A percentile compares a stretch with the other conserved stretches of the same genome.
phyloP scores from a whole-genome alignment of 345 rosid genomes.

The Aurinia saxatilis region DNA sequence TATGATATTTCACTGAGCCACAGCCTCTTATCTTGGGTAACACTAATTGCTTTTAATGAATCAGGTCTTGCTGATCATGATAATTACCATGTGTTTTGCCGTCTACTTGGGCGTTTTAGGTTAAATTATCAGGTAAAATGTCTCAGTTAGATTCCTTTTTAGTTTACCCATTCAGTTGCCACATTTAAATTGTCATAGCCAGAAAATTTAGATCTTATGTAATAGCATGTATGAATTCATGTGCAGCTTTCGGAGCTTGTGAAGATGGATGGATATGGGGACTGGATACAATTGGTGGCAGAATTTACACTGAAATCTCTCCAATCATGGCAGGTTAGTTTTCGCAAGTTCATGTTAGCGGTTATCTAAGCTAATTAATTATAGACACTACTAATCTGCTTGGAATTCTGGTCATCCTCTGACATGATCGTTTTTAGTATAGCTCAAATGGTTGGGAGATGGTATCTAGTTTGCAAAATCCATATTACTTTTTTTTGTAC shows the following conservation, averaged over 20 bases:
- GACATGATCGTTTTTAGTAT: neutral
- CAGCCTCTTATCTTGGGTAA: conserved; percentile 7
- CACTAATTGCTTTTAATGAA: conserved; percentile 11
- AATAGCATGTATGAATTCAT: conserved; percentile 22
- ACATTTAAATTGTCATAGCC: neutral
- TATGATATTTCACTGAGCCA: conserved; percentile 5
- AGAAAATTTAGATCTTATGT: conserved; percentile 3
- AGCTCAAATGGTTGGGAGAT: conserved; percentile 11
- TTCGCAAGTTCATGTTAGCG: neutral
- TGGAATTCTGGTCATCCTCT: neutral
- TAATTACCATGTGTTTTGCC: conserved; percentile 97
- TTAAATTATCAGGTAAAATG: conserved; percentile 84
- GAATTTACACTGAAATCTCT: conserved; percentile 91
- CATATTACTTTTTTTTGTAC: conserved; percentile 19
- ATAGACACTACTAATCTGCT: conserved; percentile 1
- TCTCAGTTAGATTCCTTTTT: neutral
- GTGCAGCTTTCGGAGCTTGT: conserved; percentile 96
- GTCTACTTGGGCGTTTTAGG: conserved; percentile 96
- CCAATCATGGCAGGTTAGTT: conserved; percentile 93
- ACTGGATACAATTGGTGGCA: conserved; percentile 96
- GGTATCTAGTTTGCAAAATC: neutral
- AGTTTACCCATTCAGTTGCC: neutral
- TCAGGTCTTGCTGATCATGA: conserved; percentile 99
- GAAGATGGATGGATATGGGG: conserved; percentile 94
- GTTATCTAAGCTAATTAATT: neutral